phyloP scores from a whole-genome alignment of 139 green algal species.

The Eudorina sp. region DNA sequence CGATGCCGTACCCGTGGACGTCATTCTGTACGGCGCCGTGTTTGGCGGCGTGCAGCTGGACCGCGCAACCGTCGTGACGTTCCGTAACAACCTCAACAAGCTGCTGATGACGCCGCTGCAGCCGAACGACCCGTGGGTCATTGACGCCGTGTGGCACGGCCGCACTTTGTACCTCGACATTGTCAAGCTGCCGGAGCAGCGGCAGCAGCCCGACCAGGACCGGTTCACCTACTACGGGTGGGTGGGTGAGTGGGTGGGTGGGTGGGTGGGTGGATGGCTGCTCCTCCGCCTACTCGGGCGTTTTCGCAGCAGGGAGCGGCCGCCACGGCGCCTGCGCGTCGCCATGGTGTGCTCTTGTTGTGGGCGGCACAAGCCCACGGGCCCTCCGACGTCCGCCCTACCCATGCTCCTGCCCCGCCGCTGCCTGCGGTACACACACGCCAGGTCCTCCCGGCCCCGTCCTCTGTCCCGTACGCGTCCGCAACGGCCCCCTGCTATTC shows the following conservation, averaged over 20 bases:
- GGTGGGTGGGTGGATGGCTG: too few species aligned
- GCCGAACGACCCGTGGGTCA: constrained; percentile 37
- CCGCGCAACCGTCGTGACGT: constrained; percentile 15
- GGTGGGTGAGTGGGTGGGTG: too few species aligned
- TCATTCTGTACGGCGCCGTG: constrained; percentile 28
- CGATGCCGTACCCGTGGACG: constrained; percentile 34
- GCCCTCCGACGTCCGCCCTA: too few species aligned
- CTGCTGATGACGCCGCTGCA: constrained; percentile 43
- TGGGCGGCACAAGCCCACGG: too few species aligned
- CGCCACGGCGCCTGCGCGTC: too few species aligned
- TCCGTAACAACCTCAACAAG: constrained; percentile 58
- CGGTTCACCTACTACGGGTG: constrained; percentile 64
- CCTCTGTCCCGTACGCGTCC: too few species aligned
- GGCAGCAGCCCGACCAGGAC: constrained; percentile 24
- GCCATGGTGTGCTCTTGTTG: too few species aligned
- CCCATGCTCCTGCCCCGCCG: too few species aligned
- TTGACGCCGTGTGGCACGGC: neutral
- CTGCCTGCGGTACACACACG: too few species aligned
- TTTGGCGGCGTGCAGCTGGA: neutral
- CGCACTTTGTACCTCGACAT: constrained; percentile 45
- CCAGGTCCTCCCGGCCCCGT: too few species aligned
- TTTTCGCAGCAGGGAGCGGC: too few species aligned
- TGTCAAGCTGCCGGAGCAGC: constrained; percentile 4
- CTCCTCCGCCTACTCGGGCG: too few species aligned
- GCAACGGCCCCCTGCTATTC: neutral